Base-by-base conservation (phyloP, 116 monocot genomes). In the Trichopus zeylanicus region DNA sequence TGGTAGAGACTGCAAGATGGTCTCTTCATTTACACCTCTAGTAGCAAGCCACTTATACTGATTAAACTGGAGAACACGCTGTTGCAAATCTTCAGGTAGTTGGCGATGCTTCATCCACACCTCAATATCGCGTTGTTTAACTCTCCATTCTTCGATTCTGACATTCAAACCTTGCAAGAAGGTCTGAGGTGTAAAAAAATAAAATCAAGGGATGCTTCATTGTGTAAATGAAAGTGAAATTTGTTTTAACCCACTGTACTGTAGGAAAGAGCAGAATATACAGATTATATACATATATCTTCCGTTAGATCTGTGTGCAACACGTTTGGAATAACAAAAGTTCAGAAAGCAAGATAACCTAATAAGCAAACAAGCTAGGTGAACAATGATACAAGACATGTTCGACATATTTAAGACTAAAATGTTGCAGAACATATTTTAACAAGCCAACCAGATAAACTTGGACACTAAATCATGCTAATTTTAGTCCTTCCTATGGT, bases 81-180 rank as follows among this genome's bases (percentile, higher is more conserved):
- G 87, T 70, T 88, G 97, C 32, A 97, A 55, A 58, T 91, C 78
- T 48, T 56, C 60, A 11, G 97, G 87, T 26, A 97, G 78, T 65
- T 97, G 91, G 0, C 97, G 75, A 71, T 97, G 97, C 22, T 75
- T 79, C 97, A 97, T 97, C 97, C 97, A 97, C 67, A 91, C 87
- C 57, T 97, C 97, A 6, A 87, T 84, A 55, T 97, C 91, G 23
- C 87, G 70, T 32, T 77, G 76, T 71, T 80, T 97, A 11, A 97
- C 85, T 31, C 97, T 68, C 97, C 97, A 97, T 61, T 97, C 97
- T 79, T 97, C 97, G 31, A 84, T 57, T 69, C 84, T 84, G 29
- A 84, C 72, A 33, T 84, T 87, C 26, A 74, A 69, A 26, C 90
- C 89, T 86, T 83, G 78, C 74, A 95, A 62, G 61, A 83, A 95